Evolutionary conservation across 148 eudicot species (phyloP).

Genomic region (Rhododendron kiyosumense): DNA sequence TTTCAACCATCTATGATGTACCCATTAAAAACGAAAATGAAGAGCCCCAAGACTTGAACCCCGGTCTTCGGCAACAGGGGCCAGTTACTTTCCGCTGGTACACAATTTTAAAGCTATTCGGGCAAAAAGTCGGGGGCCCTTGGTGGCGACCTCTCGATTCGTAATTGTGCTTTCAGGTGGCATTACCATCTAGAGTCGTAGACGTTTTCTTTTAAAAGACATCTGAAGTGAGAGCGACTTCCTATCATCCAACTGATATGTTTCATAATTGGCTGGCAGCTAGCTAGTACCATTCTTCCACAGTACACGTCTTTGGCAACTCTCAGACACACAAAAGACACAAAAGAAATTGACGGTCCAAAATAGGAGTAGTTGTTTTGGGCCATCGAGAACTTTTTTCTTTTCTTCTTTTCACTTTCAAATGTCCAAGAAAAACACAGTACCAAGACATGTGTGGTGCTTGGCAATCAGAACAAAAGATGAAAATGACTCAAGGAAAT

Average conservation of each 20-base stretch:
- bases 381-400: neutral
- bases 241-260: neutral
- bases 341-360: neutral
- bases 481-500: neutral
- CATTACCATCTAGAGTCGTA: too few relatives aligned
- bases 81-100: too few relatives aligned
- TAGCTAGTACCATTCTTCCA: neutral
- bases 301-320: neutral
- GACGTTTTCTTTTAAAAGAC: neutral
- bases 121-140: too few relatives aligned
- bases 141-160: too few relatives aligned
- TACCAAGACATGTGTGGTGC: neutral
- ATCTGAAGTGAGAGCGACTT: neutral
- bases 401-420: conserved; percentile 2
- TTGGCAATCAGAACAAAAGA: neutral
- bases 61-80: too few relatives aligned
- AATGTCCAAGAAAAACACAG: neutral
- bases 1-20: too few relatives aligned
- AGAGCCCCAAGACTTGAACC: too few relatives aligned
- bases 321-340: neutral
- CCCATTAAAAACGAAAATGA: too few relatives aligned
- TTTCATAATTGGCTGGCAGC: neutral
- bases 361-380: neutral
- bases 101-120: too few relatives aligned
- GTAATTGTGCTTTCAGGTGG: too few relatives aligned